Percentiles rank a stretch among this genome's conserved stretches.
Conservation (phyloP, 2,329 filamentous ascomycete species). For the Aspergillus flavus region DNA sequence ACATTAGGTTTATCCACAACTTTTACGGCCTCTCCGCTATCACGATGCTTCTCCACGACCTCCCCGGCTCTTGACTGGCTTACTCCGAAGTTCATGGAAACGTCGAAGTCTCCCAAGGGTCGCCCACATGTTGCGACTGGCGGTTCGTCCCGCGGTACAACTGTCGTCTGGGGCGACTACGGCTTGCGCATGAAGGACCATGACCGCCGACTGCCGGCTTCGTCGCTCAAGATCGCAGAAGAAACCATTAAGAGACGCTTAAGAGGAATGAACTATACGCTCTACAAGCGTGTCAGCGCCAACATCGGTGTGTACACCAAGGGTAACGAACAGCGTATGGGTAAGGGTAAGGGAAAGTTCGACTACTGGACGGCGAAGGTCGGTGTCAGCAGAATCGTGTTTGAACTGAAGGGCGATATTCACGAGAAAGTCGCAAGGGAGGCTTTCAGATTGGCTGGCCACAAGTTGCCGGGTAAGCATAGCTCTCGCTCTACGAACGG, state of each 20-base stretch:
- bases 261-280: constrained; percentile 84
- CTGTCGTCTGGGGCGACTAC: constrained; percentile 94
- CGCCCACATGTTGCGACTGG: constrained; percentile 85
- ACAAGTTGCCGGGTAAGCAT: constrained; percentile 83
- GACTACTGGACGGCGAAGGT: constrained; percentile 94
- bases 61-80: constrained; percentile 71
- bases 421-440: constrained; percentile 95
- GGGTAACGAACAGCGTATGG: constrained; percentile 98
- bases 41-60: constrained; percentile 74
- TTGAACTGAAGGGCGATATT: constrained; percentile 86
- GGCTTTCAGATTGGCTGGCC: constrained; percentile 89
- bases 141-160: constrained; percentile 88
- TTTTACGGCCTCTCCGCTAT: constrained; percentile 41
- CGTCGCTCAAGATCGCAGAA: constrained; percentile 85
- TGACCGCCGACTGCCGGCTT: constrained; percentile 84
- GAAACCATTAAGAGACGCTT: constrained; percentile 89
- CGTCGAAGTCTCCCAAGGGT: constrained; percentile 86
- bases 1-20: constrained; percentile 31
- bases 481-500: constrained; percentile 8
- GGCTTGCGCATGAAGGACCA: constrained; percentile 92
- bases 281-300: constrained; percentile 88
- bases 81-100: constrained; percentile 75
- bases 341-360: constrained; percentile 96
- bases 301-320: constrained; percentile 95
- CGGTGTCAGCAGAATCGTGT: constrained; percentile 85